These are phyloP conservation scores for Periconia digitata DNA, from an alignment of 2,329 filamentous ascomycete species.

Conservation along the genomic window DNA sequence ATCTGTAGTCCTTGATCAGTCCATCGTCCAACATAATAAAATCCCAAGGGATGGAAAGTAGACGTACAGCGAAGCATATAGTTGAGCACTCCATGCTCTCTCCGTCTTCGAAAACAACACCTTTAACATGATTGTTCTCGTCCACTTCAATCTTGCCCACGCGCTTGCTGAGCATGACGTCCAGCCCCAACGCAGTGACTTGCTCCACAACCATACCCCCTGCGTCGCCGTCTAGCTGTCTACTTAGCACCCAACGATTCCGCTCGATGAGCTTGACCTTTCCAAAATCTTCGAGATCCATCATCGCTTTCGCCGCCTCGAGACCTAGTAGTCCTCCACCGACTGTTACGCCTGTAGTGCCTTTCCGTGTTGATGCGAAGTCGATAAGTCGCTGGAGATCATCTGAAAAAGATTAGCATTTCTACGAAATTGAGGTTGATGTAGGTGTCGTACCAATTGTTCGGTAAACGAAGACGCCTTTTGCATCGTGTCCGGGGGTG, in stretches of 20 bases:
- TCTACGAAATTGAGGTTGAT: neutral
- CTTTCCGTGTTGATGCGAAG: conserved; percentile 68
- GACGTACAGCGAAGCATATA: conserved; percentile 74
- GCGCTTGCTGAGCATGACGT: conserved; percentile 75
- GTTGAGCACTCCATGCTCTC: conserved; percentile 75
- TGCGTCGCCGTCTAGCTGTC: conserved; percentile 80
- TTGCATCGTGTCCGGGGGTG: conserved; percentile 76
- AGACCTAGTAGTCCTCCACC: conserved; percentile 83
- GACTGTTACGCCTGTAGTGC: conserved; percentile 72
- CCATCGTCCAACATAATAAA: neutral
- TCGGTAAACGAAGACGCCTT: conserved; percentile 85
- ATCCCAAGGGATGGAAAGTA: too few relatives aligned
- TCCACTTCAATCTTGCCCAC: conserved; percentile 73
- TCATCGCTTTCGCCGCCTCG: conserved; percentile 90
- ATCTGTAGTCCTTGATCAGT: conserved; percentile 53
- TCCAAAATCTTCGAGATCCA: conserved; percentile 74
- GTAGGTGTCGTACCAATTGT: conserved; percentile 58
- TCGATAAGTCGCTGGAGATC: conserved; percentile 77
- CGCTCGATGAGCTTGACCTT: conserved; percentile 79
- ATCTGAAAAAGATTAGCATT: conserved; percentile 38
- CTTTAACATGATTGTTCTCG: conserved; percentile 67
- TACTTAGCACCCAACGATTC: conserved; percentile 78
- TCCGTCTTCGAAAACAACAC: conserved; percentile 79
- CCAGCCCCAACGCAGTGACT: conserved; percentile 74
- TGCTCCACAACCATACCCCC: conserved; percentile 81